These are phyloP conservation scores for Phytophthora pini DNA, from an alignment of 352 stramenopile genomes.

Conservation along the genomic window DNA sequence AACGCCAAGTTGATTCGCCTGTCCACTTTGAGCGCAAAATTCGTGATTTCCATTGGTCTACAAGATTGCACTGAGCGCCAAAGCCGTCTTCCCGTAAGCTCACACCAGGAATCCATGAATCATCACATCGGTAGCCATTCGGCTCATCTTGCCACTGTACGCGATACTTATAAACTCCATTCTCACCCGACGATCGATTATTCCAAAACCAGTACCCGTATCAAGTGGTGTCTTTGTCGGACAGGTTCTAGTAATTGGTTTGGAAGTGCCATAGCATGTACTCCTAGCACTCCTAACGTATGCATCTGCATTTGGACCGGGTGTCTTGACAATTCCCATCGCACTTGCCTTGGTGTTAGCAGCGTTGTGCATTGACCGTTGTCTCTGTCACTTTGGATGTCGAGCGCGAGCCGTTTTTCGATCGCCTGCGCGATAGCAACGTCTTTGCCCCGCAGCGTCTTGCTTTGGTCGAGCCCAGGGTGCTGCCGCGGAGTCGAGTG, in stretches of 20 bases:
- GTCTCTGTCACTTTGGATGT: neutral
- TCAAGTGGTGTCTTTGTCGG: neutral
- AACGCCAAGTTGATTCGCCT: neutral
- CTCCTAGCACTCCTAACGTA: too few relatives aligned
- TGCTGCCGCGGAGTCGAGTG: neutral
- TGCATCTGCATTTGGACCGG: too few relatives aligned
- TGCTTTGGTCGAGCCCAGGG: conserved; percentile 9
- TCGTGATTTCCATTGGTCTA: conserved; percentile 1
- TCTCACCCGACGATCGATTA: neutral
- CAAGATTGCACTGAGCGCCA: neutral
- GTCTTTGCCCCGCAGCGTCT: conserved; percentile 5
- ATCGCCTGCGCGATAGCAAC: neutral
- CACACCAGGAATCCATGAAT: neutral
- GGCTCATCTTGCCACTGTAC: neutral
- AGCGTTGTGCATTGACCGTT: too few relatives aligned
- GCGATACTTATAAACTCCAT: neutral
- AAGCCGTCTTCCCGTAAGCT: neutral
- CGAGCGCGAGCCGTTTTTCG: neutral
- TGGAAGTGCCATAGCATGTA: too few relatives aligned
- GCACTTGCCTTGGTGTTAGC: too few relatives aligned
- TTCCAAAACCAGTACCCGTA: conserved; percentile 7
- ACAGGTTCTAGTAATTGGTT: too few relatives aligned
- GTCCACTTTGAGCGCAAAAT: neutral
- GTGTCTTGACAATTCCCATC: too few relatives aligned
- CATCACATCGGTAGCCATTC: neutral